Evolutionary conservation across 2,329 filamentous ascomycete genomes (phyloP).

Genomic region (Ophiostoma quercus): DNA sequence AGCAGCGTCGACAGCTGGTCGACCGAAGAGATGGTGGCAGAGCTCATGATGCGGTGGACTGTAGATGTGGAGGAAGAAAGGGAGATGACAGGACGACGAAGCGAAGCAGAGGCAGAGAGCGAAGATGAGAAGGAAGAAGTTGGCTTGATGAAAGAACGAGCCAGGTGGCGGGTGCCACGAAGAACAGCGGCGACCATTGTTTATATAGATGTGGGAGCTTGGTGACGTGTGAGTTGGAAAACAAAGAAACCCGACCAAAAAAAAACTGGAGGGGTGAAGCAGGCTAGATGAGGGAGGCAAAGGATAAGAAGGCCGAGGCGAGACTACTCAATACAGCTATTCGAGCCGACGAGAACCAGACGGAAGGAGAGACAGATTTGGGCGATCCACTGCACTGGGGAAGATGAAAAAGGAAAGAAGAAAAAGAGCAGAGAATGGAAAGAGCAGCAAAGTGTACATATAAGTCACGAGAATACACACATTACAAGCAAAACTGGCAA

Average conservation of each 20-base stretch:
- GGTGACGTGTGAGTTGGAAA: background rate
- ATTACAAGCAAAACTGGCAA: too few species aligned
- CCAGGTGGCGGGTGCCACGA: slow-evolving; percentile 21
- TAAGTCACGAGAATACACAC: background rate
- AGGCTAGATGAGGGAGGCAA: slow-evolving; percentile 13
- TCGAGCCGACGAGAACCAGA: slow-evolving; percentile 20
- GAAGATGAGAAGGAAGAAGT: slow-evolving; percentile 2
- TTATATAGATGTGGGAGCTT: slow-evolving; percentile 18
- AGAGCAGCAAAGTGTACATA: background rate
- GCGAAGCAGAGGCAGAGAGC: background rate
- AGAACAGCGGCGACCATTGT: slow-evolving; percentile 24
- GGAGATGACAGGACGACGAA: slow-evolving; percentile 11
- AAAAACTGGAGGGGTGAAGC: background rate
- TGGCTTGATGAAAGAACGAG: slow-evolving; percentile 19
- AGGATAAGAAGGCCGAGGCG: background rate
- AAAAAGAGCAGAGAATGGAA: background rate
- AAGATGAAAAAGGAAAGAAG: slow-evolving; percentile 10
- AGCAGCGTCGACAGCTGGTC: slow-evolving; percentile 30
- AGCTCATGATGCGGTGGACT: slow-evolving; percentile 25
- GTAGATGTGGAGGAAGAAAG: slow-evolving; percentile 7
- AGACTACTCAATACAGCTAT: slow-evolving; percentile 22
- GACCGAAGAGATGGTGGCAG: slow-evolving; percentile 24
- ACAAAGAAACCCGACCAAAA: background rate
- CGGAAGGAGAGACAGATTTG: background rate
- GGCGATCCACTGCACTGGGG: slow-evolving; percentile 14